Evolutionary conservation across 140 eudicot genomes (phyloP).

Genomic region (Bidens hawaiensis): DNA sequence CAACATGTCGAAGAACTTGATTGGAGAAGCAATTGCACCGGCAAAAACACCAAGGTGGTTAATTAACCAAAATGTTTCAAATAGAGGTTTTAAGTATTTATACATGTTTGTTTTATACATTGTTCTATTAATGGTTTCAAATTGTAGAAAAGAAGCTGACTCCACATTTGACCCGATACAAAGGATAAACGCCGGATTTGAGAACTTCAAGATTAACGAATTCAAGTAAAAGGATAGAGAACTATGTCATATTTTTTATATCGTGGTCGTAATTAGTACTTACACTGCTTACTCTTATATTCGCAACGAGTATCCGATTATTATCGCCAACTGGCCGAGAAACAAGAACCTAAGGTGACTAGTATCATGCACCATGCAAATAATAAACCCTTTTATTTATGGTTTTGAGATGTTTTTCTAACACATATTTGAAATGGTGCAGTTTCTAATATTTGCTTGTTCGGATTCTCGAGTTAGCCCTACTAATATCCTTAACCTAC

Average conservation of each 20-base stretch:
- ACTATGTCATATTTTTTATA: background rate
- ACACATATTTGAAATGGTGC: background rate
- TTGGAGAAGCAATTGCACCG: background rate
- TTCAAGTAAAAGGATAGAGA: slow-evolving; percentile 20
- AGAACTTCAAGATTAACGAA: slow-evolving; percentile 20
- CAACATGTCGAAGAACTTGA: slow-evolving; percentile 20
- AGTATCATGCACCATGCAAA: background rate
- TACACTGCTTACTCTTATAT: background rate
- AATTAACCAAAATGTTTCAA: background rate
- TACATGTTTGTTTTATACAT: background rate
- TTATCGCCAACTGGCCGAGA: slow-evolving; percentile 21
- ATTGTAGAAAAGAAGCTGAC: slow-evolving; percentile 13
- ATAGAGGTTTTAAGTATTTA: background rate
- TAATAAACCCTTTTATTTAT: background rate
- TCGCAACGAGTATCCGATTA: slow-evolving; percentile 23
- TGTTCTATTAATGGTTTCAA: background rate
- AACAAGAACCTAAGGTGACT: slow-evolving; percentile 34
- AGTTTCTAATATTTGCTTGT: slow-evolving; percentile 39
- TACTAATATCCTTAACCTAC: slow-evolving; percentile 27
- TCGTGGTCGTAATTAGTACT: background rate
- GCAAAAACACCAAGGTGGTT: slow-evolving; percentile 10
- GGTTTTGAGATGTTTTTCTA: background rate
- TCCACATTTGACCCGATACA: slow-evolving; percentile 18
- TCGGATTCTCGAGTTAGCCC: slow-evolving; percentile 39
- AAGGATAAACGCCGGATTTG: slow-evolving; percentile 24